Percentiles rank a stretch among this genome's conserved stretches.
These are phyloP conservation scores for Parascedosporium putredinis DNA, from an alignment of 2,329 filamentous ascomycete species.

Conservation along the genomic window DNA sequence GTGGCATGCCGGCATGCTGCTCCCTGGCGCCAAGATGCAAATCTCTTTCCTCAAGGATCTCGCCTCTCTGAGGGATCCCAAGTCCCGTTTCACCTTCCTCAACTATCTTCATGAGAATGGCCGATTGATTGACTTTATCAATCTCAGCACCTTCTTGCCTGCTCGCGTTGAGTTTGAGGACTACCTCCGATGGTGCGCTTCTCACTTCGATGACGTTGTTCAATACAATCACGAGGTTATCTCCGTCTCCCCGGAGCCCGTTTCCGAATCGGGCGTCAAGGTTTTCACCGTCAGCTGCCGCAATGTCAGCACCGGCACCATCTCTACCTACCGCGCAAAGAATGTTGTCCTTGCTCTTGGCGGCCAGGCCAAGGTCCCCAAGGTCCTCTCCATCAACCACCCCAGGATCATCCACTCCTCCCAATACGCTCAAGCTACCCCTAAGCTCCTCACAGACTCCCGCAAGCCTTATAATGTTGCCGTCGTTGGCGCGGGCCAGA, in stretches of 20 bases:
- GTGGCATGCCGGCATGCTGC: conserved; percentile 93
- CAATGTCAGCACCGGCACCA: conserved; percentile 45
- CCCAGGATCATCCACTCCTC: conserved; percentile 80
- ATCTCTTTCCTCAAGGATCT: conserved; percentile 97
- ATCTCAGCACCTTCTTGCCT: conserved; percentile 80
- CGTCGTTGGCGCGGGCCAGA: conserved; percentile 83
- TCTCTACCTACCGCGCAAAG: conserved; percentile 43
- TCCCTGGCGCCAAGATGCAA: conserved; percentile 91
- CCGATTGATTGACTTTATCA: conserved; percentile 83
- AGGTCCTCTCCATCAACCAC: conserved; percentile 56
- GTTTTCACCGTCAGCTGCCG: conserved; percentile 59
- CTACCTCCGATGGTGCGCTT: conserved; percentile 87
- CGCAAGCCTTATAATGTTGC: conserved; percentile 57
- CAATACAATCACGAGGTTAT: conserved; percentile 70
- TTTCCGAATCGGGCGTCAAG: conserved; percentile 37
- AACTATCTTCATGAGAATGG: conserved; percentile 81
- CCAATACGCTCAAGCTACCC: conserved; percentile 61
- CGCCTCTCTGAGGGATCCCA: conserved; percentile 77
- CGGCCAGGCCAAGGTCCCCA: conserved; percentile 59
- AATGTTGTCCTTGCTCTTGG: conserved; percentile 55
- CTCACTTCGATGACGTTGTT: conserved; percentile 63
- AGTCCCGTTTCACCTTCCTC: conserved; percentile 86
- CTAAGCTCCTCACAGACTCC: conserved; percentile 44
- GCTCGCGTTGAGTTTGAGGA: conserved; percentile 85
- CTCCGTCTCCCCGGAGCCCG: conserved; percentile 51